Evolutionary conservation across 2,329 filamentous ascomycete species (phyloP), one percentile per base, ranked within the genome.

Genomic region (Leptographium galeiforme): DNA sequence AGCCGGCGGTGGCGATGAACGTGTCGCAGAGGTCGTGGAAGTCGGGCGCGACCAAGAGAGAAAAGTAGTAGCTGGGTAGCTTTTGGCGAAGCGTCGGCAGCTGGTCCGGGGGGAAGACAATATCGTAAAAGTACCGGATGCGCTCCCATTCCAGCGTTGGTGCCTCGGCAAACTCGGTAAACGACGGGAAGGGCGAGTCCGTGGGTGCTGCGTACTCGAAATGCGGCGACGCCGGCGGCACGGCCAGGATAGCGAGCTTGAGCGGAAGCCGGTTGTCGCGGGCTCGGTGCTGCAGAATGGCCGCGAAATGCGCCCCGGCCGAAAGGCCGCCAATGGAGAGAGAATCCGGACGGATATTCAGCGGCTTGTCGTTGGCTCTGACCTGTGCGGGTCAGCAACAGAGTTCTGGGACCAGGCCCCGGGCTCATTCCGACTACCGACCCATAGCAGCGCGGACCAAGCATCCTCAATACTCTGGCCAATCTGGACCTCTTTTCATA

Each of bases 101-200:
- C n/a, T 10, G 40, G 8, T 19, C n/a, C 40, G n/a, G n/a, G n/a
- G 40, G 40, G 40, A 41, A 19, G 19, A n/a, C 13, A n/a, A 10
- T 2, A 11, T 38, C 14, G 6, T 11, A 19, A 56, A 74, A 74
- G 66, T 32, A 56, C 43, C 50, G 65, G 65, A 74, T 59, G 6
- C 70, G 66, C 13, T 57, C 63, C 71, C 71, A 74, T 57, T 73
- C 72, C n/a, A 71, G 70, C 4, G 71, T 70, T 5, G 69, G 71
- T 11, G 63, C 55, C 57, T 66, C 70, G 14, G 41, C 40, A 6
- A 58, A 48, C 25, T 59, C 57, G 47, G 33, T 40, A 36, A 57
- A 54, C 13, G 56, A 56, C 2, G 11, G 4, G 50, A 43, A 48
- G 36, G 70, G 71, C 11, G 67, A 68, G 16, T 69, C 64, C 30